A percentile compares a stretch with the other conserved stretches of the same genome.
Conservation (phyloP, 768 basidiomycete species). For the Lactarius quietus region DNA sequence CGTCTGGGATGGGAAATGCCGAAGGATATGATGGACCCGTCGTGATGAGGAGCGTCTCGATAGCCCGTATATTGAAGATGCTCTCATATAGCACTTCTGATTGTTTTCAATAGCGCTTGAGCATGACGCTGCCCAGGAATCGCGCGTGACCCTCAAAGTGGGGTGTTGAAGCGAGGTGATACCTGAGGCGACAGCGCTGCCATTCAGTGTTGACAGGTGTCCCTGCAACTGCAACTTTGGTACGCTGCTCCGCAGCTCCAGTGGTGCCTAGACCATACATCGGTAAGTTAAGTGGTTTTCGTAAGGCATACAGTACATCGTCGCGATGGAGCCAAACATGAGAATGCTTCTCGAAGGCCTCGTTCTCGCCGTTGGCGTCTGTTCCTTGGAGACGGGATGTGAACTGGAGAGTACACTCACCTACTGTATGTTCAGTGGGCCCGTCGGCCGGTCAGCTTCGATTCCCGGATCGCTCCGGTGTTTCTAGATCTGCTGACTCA, state of each 20-base stretch:
- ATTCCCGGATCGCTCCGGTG: background rate
- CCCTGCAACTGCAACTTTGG: too few species aligned
- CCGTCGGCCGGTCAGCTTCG: background rate
- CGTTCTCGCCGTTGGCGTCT: background rate
- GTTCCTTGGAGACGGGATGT: background rate
- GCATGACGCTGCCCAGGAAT: background rate
- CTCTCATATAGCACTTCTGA: background rate
- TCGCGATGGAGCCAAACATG: background rate
- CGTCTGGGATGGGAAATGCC: background rate
- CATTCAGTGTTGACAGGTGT: background rate
- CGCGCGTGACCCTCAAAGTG: background rate
- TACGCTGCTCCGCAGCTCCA: background rate
- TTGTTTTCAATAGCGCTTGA: background rate
- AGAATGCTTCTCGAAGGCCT: background rate
- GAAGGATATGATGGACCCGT: background rate
- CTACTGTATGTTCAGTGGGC: background rate
- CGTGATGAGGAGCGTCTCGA: background rate
- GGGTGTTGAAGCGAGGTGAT: background rate
- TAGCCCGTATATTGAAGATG: background rate
- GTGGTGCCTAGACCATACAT: background rate
- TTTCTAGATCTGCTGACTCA: background rate
- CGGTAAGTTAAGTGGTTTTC: background rate
- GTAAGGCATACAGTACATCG: background rate
- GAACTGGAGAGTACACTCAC: background rate
- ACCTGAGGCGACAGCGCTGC: background rate